phyloP scores from a whole-genome alignment of 2,329 filamentous ascomycete species.

The Cercospora sojina region DNA sequence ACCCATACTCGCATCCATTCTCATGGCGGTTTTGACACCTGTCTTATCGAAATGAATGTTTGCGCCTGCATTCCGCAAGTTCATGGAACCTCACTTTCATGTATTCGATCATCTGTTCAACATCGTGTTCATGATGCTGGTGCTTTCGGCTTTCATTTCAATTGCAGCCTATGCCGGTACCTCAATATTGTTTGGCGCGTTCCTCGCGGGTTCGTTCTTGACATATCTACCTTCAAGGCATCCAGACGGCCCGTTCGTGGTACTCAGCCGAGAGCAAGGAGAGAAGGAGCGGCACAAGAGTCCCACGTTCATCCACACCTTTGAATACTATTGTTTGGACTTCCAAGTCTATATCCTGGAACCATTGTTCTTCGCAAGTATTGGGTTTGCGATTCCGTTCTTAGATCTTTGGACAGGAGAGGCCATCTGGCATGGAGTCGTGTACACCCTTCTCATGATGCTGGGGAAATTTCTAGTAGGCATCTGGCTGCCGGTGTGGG shows the following conservation, averaged over 20 bases:
- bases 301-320: slow-evolving; percentile 36
- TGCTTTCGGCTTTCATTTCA: slow-evolving; percentile 34
- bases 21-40: slow-evolving; percentile 30
- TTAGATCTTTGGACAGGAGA: slow-evolving; percentile 34
- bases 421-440: slow-evolving; percentile 34
- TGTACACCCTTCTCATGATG: slow-evolving; percentile 36
- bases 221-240: slow-evolving; percentile 34
- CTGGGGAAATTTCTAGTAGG: slow-evolving; percentile 26
- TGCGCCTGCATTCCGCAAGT: slow-evolving; percentile 34
- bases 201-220: slow-evolving; percentile 36
- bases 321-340: slow-evolving; percentile 46
- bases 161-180: slow-evolving; percentile 36
- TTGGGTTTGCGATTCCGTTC: slow-evolving; percentile 37
- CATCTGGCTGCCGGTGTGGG: slow-evolving; percentile 15
- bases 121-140: neutral
- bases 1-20: slow-evolving; percentile 33
- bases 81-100: neutral
- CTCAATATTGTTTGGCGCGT: slow-evolving; percentile 36
- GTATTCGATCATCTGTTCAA: neutral
- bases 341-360: slow-evolving; percentile 42
- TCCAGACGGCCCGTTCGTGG: slow-evolving; percentile 31
- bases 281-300: slow-evolving; percentile 33
- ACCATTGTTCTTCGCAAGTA: slow-evolving; percentile 37
- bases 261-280: slow-evolving; percentile 32
- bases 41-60: slow-evolving; percentile 40